phyloP scores from a whole-genome alignment of 2,329 filamentous ascomycete genomes.

The Pseudogymnoascus sp. region DNA sequence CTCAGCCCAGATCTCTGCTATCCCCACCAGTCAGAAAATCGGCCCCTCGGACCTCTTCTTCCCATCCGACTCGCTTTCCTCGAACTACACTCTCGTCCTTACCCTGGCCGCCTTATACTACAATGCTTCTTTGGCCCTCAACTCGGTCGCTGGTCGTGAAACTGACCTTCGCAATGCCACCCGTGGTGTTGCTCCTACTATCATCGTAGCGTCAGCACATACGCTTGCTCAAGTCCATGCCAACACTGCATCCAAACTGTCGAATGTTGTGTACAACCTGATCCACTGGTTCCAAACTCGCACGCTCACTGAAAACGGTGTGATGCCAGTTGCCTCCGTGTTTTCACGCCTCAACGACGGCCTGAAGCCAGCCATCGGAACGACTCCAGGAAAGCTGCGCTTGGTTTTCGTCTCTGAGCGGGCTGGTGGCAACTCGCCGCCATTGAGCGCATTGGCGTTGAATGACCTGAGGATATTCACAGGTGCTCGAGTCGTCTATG shows the following conservation, averaged over 20 bases:
- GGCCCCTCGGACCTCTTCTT: conserved; percentile 71
- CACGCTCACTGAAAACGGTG: conserved; percentile 58
- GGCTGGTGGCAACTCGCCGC: conserved; percentile 51
- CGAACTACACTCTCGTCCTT: conserved; percentile 69
- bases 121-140: conserved; percentile 79
- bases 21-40: conserved; percentile 69
- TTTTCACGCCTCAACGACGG: conserved; percentile 54
- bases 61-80: conserved; percentile 70
- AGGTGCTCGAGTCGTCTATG: conserved; percentile 73
- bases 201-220: conserved; percentile 69
- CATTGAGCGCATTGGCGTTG: conserved; percentile 60
- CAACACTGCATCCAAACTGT: conserved; percentile 50
- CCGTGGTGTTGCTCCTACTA: conserved; percentile 67
- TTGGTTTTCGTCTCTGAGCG: conserved; percentile 73
- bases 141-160: conserved; percentile 70
- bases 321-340: conserved; percentile 60
- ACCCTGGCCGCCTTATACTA: conserved; percentile 77
- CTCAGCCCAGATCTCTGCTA: conserved; percentile 64
- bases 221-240: conserved; percentile 61
- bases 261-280: conserved; percentile 54
- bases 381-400: conserved; percentile 63
- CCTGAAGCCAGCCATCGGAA: conserved; percentile 50
- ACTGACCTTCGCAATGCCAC: conserved; percentile 66
- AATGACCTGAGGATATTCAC: conserved; percentile 78
- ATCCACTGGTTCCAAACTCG: conserved; percentile 66